Base-by-base conservation (phyloP, 768 basidiomycete species). In the Leccinum broughii region DNA sequence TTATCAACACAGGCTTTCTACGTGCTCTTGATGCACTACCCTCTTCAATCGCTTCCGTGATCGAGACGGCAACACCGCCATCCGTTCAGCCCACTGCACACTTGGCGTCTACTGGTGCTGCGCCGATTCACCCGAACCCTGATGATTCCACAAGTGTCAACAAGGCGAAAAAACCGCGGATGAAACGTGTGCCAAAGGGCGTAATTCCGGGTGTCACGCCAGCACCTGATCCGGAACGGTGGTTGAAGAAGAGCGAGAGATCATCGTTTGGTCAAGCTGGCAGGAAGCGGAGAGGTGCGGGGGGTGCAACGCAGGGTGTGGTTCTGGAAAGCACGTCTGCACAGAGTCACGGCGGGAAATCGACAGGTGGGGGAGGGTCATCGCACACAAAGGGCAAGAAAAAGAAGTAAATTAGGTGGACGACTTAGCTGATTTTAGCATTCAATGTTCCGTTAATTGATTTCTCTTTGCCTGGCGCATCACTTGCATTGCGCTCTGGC, bases 201-300 rank as follows among this genome's bases (percentile, higher is more conserved):
- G 87, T 93, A 22, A 73, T 86, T 26, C 88, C 86, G 17, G 91
- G 92, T 20, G 85, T 90, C 13, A 92, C 91, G 4, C 90, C 91
- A 30, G 81, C 85, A 17, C 92, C 92, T 34, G 92, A 93, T 75
- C 90, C 92, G 26, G 92, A 93, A 72, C 78, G 92, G 62, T 93
- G 92, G 92, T 71, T 93, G 61, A 93, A 93, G 83, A 93, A 92
- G 78, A 89, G 84, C 55, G 90, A 92, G 72, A 79, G 90, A 53
- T 81, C 88, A 14, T 83, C 79, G 28, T 85, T 83, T 70, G 69
- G 68, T 39, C 78, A 78, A 17, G 77, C 79, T 55, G 80, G 81
- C 46, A 83, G 75, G 69, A 80, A 83, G 71, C 83, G 82, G 65
- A 85, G 80, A 66, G 77, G 76, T 28, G 78, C 80, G 20, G 81